These are phyloP conservation scores for Rhinocladiella similis DNA, from an alignment of 2,329 filamentous ascomycete genomes.

Conservation along the genomic window DNA sequence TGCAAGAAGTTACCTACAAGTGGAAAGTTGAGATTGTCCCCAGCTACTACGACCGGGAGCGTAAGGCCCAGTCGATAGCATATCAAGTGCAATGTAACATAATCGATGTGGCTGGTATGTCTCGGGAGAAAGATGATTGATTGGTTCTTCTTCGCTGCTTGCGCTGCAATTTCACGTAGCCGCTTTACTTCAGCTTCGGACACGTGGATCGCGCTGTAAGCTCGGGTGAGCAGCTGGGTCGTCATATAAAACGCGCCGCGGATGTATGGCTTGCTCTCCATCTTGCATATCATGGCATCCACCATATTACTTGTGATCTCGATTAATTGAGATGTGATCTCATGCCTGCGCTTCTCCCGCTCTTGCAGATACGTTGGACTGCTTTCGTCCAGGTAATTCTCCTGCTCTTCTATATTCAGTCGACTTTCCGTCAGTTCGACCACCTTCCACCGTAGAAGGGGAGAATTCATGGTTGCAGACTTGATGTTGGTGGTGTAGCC, in stretches of 20 bases:
- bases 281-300: constrained; percentile 98
- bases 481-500: constrained; percentile 94
- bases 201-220: constrained; percentile 95
- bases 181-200: constrained; percentile 90
- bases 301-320: constrained; percentile 85
- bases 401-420: constrained; percentile 71
- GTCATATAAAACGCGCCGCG: constrained; percentile 84
- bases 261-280: constrained; percentile 93
- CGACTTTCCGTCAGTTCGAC: constrained; percentile 72
- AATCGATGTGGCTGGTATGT: constrained; percentile 93
- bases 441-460: constrained; percentile 73
- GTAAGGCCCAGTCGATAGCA: constrained; percentile 91
- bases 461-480: constrained; percentile 69
- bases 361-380: constrained; percentile 25
- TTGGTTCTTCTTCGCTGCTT: constrained; percentile 83
- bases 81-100: constrained; percentile 90
- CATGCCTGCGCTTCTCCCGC: constrained; percentile 53
- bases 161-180: constrained; percentile 75
- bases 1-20: constrained; percentile 87
- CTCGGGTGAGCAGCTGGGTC: constrained; percentile 84
- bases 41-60: constrained; percentile 87
- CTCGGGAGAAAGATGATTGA: constrained; percentile 95
- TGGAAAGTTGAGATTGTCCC: constrained; percentile 95
- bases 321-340: constrained; percentile 71
- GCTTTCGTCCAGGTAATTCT: constrained; percentile 39